phyloP scores from a whole-genome alignment of 805 yeast genomes.

The Pichia thaimueangensis region DNA sequence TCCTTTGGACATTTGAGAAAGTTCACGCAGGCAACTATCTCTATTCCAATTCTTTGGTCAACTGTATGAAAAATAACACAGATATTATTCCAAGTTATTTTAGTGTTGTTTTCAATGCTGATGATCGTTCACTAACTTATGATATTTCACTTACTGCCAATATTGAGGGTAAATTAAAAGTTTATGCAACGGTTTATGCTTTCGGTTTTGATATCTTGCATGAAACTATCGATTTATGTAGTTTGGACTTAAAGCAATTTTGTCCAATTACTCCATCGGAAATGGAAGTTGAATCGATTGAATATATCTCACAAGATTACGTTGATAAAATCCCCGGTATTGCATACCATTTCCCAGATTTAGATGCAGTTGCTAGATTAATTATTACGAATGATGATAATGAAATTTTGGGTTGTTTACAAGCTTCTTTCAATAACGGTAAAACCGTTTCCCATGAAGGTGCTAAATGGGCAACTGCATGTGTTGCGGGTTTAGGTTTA shows the following conservation, averaged over 20 bases:
- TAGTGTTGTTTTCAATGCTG: conserved; percentile 71
- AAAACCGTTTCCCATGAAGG: conserved; percentile 75
- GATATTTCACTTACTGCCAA: conserved; percentile 64
- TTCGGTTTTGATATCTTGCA: conserved; percentile 74
- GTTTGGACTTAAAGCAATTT: conserved; percentile 71
- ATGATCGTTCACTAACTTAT: conserved; percentile 58
- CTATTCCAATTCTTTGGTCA: conserved; percentile 70
- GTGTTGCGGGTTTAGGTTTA: conserved; percentile 82
- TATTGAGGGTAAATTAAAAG: conserved; percentile 58
- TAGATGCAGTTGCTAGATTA: conserved; percentile 71
- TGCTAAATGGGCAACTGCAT: conserved; percentile 92
- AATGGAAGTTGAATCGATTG: conserved; percentile 66
- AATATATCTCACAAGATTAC: conserved; percentile 46
- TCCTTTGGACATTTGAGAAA: neutral
- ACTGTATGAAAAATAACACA: conserved; percentile 74
- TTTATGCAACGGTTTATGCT: conserved; percentile 71
- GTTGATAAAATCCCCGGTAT: conserved; percentile 68
- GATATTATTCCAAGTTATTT: conserved; percentile 68
- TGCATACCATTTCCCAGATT: conserved; percentile 80
- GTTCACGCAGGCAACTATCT: conserved; percentile 32
- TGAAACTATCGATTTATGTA: conserved; percentile 56
- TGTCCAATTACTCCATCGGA: conserved; percentile 85
- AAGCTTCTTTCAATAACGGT: conserved; percentile 68
- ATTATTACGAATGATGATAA: conserved; percentile 32
- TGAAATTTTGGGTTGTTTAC: conserved; percentile 61